Conservation (phyloP, 805 yeast genomes). For the Candida patagonica region DNA sequence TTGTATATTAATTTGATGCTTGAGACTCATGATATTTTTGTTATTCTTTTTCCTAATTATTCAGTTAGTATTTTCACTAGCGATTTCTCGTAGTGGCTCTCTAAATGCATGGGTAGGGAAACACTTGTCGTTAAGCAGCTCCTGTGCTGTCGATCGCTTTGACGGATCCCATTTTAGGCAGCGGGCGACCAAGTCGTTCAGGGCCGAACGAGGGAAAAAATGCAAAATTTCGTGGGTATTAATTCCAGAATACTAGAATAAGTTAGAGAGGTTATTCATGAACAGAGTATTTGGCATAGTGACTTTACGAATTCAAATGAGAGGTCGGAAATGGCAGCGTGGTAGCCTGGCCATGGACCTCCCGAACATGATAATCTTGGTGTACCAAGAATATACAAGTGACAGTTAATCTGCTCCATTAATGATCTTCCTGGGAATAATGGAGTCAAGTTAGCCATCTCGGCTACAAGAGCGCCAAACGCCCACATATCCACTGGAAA, state of each 20-base stretch:
- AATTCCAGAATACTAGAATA: conserved; percentile 27
- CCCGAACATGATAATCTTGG: conserved; percentile 37
- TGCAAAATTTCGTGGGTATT: conserved; percentile 1
- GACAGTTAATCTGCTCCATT: conserved; percentile 66
- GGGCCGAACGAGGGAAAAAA: conserved; percentile 4
- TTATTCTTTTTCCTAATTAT: conserved; percentile 2
- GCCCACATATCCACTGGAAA: conserved; percentile 90
- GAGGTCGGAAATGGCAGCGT: conserved; percentile 1
- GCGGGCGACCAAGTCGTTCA: conserved; percentile 8
- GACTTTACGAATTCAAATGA: conserved; percentile 1
- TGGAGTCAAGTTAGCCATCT: conserved; percentile 66
- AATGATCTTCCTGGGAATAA: conserved; percentile 78
- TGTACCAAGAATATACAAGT: conserved; percentile 61
- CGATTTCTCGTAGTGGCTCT: not conserved
- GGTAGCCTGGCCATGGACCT: conserved; percentile 12
- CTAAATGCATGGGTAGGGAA: not conserved
- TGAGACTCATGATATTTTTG: no score
- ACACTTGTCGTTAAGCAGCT: conserved; percentile 9
- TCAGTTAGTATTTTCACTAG: not conserved
- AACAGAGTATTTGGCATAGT: no score
- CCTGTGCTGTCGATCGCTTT: conserved; percentile 15
- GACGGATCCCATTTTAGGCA: conserved; percentile 76
- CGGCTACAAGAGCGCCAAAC: conserved; percentile 83
- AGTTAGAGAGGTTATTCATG: not conserved
- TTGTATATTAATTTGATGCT: no score